Evolutionary conservation across 2,329 filamentous ascomycete species (phyloP), one percentile per base, ranked within the genome.

Genomic region (Moelleriella libera): DNA sequence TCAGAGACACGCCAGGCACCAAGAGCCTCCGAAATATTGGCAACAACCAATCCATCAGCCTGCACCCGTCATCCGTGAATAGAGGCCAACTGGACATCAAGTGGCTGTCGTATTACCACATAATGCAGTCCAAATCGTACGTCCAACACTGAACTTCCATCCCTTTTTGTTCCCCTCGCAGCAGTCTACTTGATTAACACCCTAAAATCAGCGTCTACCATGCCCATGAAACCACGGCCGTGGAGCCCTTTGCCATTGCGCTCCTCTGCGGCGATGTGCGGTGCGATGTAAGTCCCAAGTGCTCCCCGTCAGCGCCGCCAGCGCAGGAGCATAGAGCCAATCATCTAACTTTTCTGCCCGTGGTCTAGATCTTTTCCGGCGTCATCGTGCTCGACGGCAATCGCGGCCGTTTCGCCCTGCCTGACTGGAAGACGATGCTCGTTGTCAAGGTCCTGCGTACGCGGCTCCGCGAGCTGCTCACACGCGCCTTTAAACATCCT

Each of bases 101-200:
- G 58, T 97, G 87, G 80, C 69, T 98, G 43, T 92, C 86, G 1
- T 98, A 95, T 63, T 97, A 97, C 67, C 85, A 94, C 62, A 95
- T 97, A 53, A 94, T 97, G 87, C 89, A 96, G 63, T 84, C 85
- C 3, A 88, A 83, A 70, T 68, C 86, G 82, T 75, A 76, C 75
- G 69, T 71, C 34, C 34, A 21, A 4, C 11, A 34, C 43, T 34
- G 29, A 29, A 37, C 29, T 4, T n/a, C 41, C 28, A 5, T 6
- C n/a, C 4, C 10, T 11, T 4, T 37, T 29, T 42, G 8, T 10
- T 6, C 21, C 21, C 12, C 11, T 29, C 10, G 5, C 9, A 46
- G 41, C 21, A 45, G 45, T 49, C 59, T 45, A 54, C 42, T n/a
- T 41, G 40, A 6, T 41, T n/a, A 14, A 12, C 40, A 7, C 7